Base-by-base conservation (phyloP, 176 grass and related monocot genomes). In the Musa acuminata region DNA sequence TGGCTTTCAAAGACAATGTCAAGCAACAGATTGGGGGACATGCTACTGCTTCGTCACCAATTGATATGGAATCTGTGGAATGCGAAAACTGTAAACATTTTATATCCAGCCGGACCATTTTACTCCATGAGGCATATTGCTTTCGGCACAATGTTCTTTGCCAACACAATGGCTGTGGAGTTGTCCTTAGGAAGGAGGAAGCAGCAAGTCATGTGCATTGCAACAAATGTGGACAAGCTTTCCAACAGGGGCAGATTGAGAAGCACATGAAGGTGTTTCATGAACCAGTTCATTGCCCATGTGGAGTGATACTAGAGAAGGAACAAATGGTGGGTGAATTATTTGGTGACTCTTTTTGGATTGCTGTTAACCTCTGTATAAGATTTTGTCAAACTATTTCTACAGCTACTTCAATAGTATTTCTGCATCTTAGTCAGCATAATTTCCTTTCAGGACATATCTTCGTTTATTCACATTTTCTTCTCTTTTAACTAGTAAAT, bases 221-320 rank as follows among this genome's bases (percentile, higher is more conserved):
- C 62, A 73, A 69, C 71, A 94, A 86, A 86, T 99, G 95, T 12
- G 82, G 91, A 13, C 69, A 79, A 76, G 88, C 88, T 35, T 99
- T 91, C 75, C 88, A 99, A 74, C 85, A 89, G 52, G 92, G 80
- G 68, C 86, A 94, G 83, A 85, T 91, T 80, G 88, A 99, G 77
- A 99, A 94, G 82, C 95, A 99, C 75, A 91, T 89, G 84, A 94
- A 91, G 80, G 90, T 99, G 50, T 99, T 99, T 78, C 91, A 99
- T 82, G 95, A 87, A 69, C 95, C 95, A 68, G 79, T 80, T 53
- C 69, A 87, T 22, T 99, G 95, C 64, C 82, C 83, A 49, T 99
- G 95, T 50, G 86, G 91, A 67, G 76, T 99, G 43, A 49, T 83
- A 49, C 86, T 99, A 14, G 88, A 99, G 80, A 99, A 93, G 82